Base-by-base conservation (phyloP, 768 basidiomycete genomes). In the Xerocomellus intermedius region DNA sequence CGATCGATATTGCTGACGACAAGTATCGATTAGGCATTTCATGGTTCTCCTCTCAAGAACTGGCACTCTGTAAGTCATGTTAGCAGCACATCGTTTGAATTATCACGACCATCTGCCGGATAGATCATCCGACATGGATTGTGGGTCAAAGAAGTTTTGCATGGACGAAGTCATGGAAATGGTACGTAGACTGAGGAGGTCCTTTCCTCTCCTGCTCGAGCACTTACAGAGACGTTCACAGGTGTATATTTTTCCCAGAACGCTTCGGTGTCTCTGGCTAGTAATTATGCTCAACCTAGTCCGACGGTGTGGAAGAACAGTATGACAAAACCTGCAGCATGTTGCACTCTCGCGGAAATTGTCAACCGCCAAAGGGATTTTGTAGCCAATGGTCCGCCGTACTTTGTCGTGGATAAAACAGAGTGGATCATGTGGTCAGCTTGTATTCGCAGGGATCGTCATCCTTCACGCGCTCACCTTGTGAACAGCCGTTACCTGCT, bases 61-160 rank as follows among this genome's bases (percentile, higher is more conserved):
- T 89, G 86, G 86, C 86, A 88, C 65, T 85, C 85, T 24, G 86
- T 85, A 68, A 30, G 76, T 50, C 26, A 39, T 32, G 16, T 16
- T 30, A 17, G 22, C 13, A n/a, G 16, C 13, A 14, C 30, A 28
- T 19, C 13, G 9, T 21, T 17, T 38, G 5, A 22, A 32, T 26
- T 14, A 16, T 44, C 10, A 39, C 6, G 36, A 50, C 30, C 1
- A 4, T 16, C 10, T 26, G 3, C 24, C 8, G 41, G 22, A 24
- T 55, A 86, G 85, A 87, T 88, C 54, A 82, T 90, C 44, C 80
- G 86, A 16, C 83, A 88, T 64, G 87, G 87, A 2, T 72, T 89
- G 8, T 87, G 86, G 83, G 83, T 74, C 67, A 82, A 80, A 65
- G 66, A 66, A 1, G 64, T 83, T 14, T 67, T 75, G 19, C 68